A percentile compares a stretch with the other conserved stretches of the same genome.
These are phyloP conservation scores for Calonectria montana DNA, from an alignment of 2,329 filamentous ascomycete genomes.

Conservation along the genomic window DNA sequence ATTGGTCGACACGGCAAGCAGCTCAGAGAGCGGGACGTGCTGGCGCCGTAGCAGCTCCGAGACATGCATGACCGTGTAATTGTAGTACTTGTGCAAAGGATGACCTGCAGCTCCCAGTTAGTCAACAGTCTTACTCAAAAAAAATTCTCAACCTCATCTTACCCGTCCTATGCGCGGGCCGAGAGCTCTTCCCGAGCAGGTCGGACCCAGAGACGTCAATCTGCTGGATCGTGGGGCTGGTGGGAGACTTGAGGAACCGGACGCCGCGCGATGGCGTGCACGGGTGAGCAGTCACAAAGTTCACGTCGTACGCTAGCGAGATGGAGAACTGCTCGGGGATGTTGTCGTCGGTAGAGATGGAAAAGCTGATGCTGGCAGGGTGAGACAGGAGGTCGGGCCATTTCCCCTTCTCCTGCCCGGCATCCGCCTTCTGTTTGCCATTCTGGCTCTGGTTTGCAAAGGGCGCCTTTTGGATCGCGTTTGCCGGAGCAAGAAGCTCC, in stretches of 20 bases:
- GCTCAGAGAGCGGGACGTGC: constrained; percentile 58
- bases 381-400: constrained; percentile 49
- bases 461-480: constrained; percentile 59
- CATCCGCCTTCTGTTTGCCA: not conserved
- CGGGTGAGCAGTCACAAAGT: constrained; percentile 75
- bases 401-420: constrained; percentile 41
- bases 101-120: constrained; percentile 58
- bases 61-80: constrained; percentile 69
- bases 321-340: constrained; percentile 56
- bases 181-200: constrained; percentile 56
- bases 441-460: constrained; percentile 46
- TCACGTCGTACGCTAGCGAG: constrained; percentile 67
- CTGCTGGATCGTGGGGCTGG: constrained; percentile 69
- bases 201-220: constrained; percentile 63
- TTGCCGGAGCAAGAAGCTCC: constrained; percentile 57
- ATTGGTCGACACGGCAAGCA: constrained; percentile 53
- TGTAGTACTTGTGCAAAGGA: constrained; percentile 72
- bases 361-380: constrained; percentile 51
- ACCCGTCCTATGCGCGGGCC: constrained; percentile 62
- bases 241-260: constrained; percentile 68
- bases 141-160: constrained; percentile 28
- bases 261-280: constrained; percentile 69
- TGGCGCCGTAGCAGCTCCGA: constrained; percentile 64
- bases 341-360: constrained; percentile 52
- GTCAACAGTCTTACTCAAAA: not conserved